Evolutionary conservation across 129 eudicot genomes (phyloP), one percentile per base, ranked within the genome.

Genomic region (Pittosporum tobira): DNA sequence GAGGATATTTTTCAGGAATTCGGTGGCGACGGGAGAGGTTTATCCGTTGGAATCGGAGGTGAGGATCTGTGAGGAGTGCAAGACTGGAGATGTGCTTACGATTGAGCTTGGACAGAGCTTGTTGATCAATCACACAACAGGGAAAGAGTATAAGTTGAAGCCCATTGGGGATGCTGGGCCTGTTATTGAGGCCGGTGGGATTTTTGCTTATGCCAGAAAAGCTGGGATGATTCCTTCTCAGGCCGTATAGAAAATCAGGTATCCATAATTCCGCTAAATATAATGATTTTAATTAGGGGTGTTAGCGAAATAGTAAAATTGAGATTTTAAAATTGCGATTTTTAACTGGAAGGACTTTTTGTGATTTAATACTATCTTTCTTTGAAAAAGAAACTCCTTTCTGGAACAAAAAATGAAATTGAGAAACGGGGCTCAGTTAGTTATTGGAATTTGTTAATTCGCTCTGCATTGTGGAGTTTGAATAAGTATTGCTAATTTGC

Each of bases 81-180:
- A 49, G 22, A 91, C 94, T 31, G 96, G 96, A 1, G 99, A 91
- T 74, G 83, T 83, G 56, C 79, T 87, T 22, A 87, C 94, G 0
- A 73, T 87, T 72, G 96, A 87, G 83, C 79, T 91, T 19, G 94
- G 71, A 0, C 61, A 72, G 34, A 75, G 72, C 45, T 72, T 71
- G 62, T 52, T 91, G 89, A 76, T 91, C 25, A 91, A 91, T 79
- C 98, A 91, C 68, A 86, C 96, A 0, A 78, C 81, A 1, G 96
- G 96, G 57, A 91, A 91, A 61, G 88, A 87, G 80, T 91, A 81
- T 63, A 55, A 24, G 31, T 46, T 91, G 88, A 91, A 87, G 81
- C 96, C 96, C 0, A 87, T 93, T 68, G 99, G 99, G 9, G 99
- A 93, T 73, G 99, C 94, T 34, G 99, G 96, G 1, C 99, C 94